Percentiles rank a stretch among this genome's conserved stretches.
These are phyloP conservation scores for Cetraspora pellucida DNA, from an alignment of 192 early-diverging fungal species.

Conservation along the genomic window DNA sequence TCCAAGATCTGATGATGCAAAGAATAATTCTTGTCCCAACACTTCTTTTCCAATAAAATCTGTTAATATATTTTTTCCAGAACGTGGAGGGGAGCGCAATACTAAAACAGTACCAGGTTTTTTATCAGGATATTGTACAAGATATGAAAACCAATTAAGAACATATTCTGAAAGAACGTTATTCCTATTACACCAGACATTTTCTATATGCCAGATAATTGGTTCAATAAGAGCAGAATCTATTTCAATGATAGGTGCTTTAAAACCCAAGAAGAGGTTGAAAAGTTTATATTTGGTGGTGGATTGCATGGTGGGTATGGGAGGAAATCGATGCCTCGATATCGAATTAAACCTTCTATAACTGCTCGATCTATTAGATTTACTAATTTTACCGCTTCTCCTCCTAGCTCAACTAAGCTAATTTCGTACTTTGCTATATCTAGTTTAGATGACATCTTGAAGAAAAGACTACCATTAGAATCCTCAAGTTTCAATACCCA, in stretches of 20 bases:
- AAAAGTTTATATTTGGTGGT: slow-evolving; percentile 2
- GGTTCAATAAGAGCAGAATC: slow-evolving; percentile 23
- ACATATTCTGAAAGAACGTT: slow-evolving; percentile 7
- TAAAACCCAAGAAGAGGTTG: slow-evolving; percentile 20
- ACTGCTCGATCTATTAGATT: neutral
- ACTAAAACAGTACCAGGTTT: slow-evolving; percentile 22
- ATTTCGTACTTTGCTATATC: slow-evolving; percentile 5
- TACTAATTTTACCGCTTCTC: neutral
- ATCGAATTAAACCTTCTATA: slow-evolving; percentile 11
- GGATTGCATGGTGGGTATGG: neutral
- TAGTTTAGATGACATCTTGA: slow-evolving; percentile 1
- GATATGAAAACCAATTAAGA: slow-evolving; percentile 8
- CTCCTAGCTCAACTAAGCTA: neutral
- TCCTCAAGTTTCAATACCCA: slow-evolving; percentile 8
- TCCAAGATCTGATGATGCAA: slow-evolving; percentile 1
- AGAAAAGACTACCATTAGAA: slow-evolving; percentile 13
- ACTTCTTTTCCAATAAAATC: slow-evolving; percentile 17
- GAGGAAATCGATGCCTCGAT: slow-evolving; percentile 8
- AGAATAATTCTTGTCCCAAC: neutral
- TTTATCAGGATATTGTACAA: neutral
- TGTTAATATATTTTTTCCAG: slow-evolving; percentile 22
- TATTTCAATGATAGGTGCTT: neutral
- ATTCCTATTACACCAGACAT: slow-evolving; percentile 15
- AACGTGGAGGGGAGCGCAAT: slow-evolving; percentile 2
- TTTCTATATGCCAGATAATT: slow-evolving; percentile 16